phyloP scores from a whole-genome alignment of 225 moss, liverwort and hornwort genomes.

The Takakia lepidozioides region DNA sequence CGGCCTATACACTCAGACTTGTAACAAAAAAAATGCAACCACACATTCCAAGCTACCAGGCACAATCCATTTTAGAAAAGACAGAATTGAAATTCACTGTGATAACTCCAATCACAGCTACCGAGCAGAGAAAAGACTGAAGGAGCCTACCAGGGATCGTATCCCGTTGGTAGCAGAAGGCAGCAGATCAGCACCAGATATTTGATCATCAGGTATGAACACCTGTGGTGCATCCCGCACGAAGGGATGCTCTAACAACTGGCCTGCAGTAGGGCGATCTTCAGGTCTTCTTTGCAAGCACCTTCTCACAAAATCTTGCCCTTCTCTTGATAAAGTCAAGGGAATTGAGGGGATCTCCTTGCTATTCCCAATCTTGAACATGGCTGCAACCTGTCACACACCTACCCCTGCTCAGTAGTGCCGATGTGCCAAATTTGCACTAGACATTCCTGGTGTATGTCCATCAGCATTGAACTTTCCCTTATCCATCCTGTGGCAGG shows the following conservation, averaged over 20 bases:
- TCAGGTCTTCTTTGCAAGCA: slow-evolving; percentile 83
- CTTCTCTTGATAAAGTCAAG: slow-evolving; percentile 64
- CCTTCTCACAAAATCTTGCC: slow-evolving; percentile 70
- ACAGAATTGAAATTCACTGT: too few species aligned
- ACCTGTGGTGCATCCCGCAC: slow-evolving; percentile 58
- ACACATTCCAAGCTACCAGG: too few species aligned
- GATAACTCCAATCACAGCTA: too few species aligned
- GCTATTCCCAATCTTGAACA: slow-evolving; percentile 99
- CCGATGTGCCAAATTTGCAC: too few species aligned
- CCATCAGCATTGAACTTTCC: too few species aligned
- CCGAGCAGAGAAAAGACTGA: too few species aligned
- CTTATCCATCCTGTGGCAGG: too few species aligned
- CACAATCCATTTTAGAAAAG: neutral
- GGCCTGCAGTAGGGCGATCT: slow-evolving; percentile 65
- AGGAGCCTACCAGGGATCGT: slow-evolving; percentile 57
- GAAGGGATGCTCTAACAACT: slow-evolving; percentile 79
- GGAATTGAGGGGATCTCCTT: slow-evolving; percentile 88
- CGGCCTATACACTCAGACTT: too few species aligned
- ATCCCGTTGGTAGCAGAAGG: slow-evolving; percentile 32
- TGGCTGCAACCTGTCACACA: slow-evolving; percentile 74
- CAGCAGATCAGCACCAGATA: slow-evolving; percentile 39
- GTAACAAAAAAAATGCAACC: too few species aligned
- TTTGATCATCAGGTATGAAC: slow-evolving; percentile 41
- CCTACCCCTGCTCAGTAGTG: neutral
- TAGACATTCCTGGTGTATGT: too few species aligned